phyloP scores from a whole-genome alignment of 2,329 filamentous ascomycete genomes.

The Colletotrichum scovillei region DNA sequence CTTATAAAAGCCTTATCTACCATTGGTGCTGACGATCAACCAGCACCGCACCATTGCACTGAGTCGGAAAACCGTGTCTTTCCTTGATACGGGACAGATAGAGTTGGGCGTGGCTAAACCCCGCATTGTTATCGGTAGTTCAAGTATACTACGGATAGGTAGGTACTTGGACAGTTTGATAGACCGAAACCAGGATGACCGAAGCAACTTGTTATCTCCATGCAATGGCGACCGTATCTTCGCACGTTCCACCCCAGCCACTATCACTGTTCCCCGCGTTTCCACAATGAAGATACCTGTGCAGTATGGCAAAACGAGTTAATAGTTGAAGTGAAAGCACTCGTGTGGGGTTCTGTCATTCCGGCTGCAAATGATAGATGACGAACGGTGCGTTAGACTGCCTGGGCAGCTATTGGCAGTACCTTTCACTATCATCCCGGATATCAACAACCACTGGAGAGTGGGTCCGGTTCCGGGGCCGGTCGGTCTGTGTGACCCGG shows the following conservation, averaged over 20 bases:
- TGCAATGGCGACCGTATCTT: neutral
- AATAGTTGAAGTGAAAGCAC: too few relatives aligned
- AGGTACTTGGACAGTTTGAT: neutral
- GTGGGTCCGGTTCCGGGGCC: conserved; percentile 1
- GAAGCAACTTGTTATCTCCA: conserved; percentile 8
- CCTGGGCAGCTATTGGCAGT: neutral
- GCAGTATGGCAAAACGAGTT: too few relatives aligned
- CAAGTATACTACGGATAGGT: neutral
- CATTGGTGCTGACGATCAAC: neutral
- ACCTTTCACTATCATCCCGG: neutral
- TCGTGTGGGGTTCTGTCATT: neutral
- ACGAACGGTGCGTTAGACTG: neutral
- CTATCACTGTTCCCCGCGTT: conserved; percentile 9
- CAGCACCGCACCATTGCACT: neutral
- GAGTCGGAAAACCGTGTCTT: neutral
- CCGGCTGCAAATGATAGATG: neutral
- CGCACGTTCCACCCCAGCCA: neutral
- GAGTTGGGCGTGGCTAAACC: neutral
- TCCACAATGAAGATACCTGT: neutral
- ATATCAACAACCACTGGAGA: neutral
- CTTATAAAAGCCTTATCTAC: neutral
- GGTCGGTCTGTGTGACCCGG: conserved; percentile 2
- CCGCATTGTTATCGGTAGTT: conserved; percentile 6
- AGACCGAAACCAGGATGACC: neutral
- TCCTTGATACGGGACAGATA: neutral